Evolutionary conservation across 768 basidiomycete genomes (phyloP), one percentile per base, ranked within the genome.

Genomic region (Mycena filopes): DNA sequence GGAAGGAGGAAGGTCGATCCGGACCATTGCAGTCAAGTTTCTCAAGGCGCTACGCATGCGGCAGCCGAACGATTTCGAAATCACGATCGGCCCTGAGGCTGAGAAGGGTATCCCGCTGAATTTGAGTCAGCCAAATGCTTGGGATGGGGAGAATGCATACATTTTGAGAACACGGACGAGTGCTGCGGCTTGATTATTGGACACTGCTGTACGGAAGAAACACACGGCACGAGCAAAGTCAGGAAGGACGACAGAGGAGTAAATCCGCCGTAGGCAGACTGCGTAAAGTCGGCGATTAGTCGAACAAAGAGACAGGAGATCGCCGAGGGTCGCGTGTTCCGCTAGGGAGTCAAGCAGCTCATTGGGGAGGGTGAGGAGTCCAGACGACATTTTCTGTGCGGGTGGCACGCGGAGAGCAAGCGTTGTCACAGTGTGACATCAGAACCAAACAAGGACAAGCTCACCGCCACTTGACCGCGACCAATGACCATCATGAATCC

Each of bases 221-320:
- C 48, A 45, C 25, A 62, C 36, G 1, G 28, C 16, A 4, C 25
- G 36, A 16, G 51, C 45, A 21, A 31, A 13, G 28, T 55, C 36
- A 20, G 38, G 13, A 13, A 62, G 43, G 6, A 28, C 26, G 36
- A 62, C 26, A 3, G 26, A 5, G 12, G n/a, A 25, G 48, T 55
- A 55, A 29, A 62, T 47, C 2, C 16, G 21, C 12, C 60, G 43
- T 5, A 62, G n/a, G 28, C 51, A 55, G 43, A 46, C 25, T 18
- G 45, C 36, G 20, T 55, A 45, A 10, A 43, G 33, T n/a, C 53
- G 36, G 4, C 23, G 42, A 23, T 55, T 55, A 1, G 60, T 55
- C 10, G 3, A 20, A n/a, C 31, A 51, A 0, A 61, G 33, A 13
- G 13, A 10, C 2, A 54, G 23, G 25, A 61, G 18, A n/a, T 46